These are phyloP conservation scores for Leccinum variabile DNA, from an alignment of 1,284 basidiomycete species.

Conservation along the genomic window DNA sequence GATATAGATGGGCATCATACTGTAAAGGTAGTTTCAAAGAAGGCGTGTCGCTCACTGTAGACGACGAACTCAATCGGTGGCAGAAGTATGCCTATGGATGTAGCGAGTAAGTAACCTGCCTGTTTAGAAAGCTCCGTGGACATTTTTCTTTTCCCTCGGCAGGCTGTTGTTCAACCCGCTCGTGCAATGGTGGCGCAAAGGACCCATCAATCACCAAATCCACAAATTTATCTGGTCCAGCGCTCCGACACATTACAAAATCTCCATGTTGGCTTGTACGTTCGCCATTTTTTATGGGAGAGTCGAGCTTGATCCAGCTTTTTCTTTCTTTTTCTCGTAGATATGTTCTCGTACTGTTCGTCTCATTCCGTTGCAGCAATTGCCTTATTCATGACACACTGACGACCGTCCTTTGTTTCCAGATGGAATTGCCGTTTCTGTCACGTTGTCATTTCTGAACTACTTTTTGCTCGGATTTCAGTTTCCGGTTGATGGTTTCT, in stretches of 20 bases:
- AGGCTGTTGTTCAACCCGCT: slow-evolving; percentile 81
- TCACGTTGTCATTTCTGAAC: slow-evolving; percentile 65
- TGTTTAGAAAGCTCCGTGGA: slow-evolving; percentile 1
- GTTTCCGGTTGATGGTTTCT: slow-evolving; percentile 67
- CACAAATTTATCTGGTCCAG: slow-evolving; percentile 75
- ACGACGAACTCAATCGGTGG: slow-evolving; percentile 83
- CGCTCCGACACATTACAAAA: slow-evolving; percentile 82
- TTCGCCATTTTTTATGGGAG: slow-evolving; percentile 33
- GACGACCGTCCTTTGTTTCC: neutral
- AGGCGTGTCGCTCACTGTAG: slow-evolving; percentile 81
- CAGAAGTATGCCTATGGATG: slow-evolving; percentile 82
- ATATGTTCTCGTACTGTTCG: slow-evolving; percentile 84
- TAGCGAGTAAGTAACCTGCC: slow-evolving; percentile 13
- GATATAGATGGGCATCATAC: slow-evolving; percentile 76
- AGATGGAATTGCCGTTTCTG: slow-evolving; percentile 76
- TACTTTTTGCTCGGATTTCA: slow-evolving; percentile 71
- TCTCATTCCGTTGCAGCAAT: slow-evolving; percentile 11
- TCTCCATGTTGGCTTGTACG: slow-evolving; percentile 74
- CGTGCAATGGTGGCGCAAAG: slow-evolving; percentile 66
- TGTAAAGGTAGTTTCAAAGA: slow-evolving; percentile 81
- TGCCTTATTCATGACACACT: neutral
- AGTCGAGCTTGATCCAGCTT: slow-evolving; percentile 4
- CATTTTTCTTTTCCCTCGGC: slow-evolving; percentile 37
- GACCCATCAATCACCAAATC: slow-evolving; percentile 78
- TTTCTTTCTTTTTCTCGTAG: slow-evolving; percentile 36